Conservation (phyloP, 148 eudicot genomes). For the Arctostaphylos glauca region DNA sequence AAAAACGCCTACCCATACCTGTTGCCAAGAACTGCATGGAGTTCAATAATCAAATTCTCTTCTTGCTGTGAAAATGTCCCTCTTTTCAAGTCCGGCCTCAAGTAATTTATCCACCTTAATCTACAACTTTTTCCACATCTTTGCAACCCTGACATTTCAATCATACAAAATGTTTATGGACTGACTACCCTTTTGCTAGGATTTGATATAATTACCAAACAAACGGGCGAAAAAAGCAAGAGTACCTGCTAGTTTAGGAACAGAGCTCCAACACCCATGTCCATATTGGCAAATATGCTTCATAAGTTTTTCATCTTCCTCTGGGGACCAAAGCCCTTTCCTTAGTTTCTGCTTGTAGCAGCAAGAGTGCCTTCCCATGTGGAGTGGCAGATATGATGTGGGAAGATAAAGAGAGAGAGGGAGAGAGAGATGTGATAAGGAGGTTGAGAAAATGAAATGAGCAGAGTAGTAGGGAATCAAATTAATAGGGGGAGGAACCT, state of each 20-base stretch:
- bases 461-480: slow-evolving; percentile 69
- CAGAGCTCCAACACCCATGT: slow-evolving; percentile 99
- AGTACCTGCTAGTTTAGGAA: slow-evolving; percentile 91
- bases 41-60: slow-evolving; percentile 79
- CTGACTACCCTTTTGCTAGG: neutral
- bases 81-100: slow-evolving; percentile 90
- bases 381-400: slow-evolving; percentile 21
- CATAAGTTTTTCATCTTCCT: slow-evolving; percentile 94
- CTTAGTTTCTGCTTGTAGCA: slow-evolving; percentile 92
- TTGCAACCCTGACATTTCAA: slow-evolving; percentile 57
- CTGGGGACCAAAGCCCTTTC: slow-evolving; percentile 98
- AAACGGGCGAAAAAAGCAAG: neutral
- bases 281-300: slow-evolving; percentile 75
- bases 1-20: slow-evolving; percentile 34
- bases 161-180: neutral
- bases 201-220: neutral
- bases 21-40: slow-evolving; percentile 86
- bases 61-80: slow-evolving; percentile 88
- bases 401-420: slow-evolving; percentile 35
- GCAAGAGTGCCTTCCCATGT: slow-evolving; percentile 92
- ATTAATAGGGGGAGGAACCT: slow-evolving; percentile 53
- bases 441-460: slow-evolving; percentile 60
- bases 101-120: slow-evolving; percentile 86
- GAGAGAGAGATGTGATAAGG: slow-evolving; percentile 33
- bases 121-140: slow-evolving; percentile 98